Evolutionary conservation across 1,284 basidiomycete genomes (phyloP).

Genomic region (Agaricales sp.): DNA sequence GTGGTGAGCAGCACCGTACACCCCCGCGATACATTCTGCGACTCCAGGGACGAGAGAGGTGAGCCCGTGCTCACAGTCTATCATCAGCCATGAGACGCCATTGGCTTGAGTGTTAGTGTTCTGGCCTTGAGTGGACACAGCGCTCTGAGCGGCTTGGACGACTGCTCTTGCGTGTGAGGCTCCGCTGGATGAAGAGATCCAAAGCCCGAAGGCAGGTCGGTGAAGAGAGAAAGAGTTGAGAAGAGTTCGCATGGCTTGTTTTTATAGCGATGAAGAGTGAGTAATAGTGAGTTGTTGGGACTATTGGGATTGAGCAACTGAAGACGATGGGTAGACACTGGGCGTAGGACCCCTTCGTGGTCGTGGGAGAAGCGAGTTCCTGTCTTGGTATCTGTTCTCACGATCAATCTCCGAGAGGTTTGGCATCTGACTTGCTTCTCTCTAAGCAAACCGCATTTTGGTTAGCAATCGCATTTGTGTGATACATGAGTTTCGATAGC

Average conservation of each 20-base stretch:
- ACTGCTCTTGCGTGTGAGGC: constrained; percentile 43
- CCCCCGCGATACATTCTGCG: constrained; percentile 41
- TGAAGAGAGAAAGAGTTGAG: constrained; percentile 35
- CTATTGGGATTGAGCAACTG: too few relatives aligned
- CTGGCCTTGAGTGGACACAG: background rate
- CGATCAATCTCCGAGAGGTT: too few relatives aligned
- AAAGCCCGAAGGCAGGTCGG: constrained; percentile 60
- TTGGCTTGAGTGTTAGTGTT: background rate
- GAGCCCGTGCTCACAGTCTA: constrained; percentile 61
- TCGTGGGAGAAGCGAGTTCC: too few relatives aligned
- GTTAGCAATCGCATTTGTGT: too few relatives aligned
- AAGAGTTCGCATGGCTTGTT: constrained; percentile 21
- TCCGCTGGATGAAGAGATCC: constrained; percentile 49
- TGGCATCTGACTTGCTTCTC: too few relatives aligned
- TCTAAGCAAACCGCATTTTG: too few relatives aligned
- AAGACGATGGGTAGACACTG: too few relatives aligned
- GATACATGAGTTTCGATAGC: too few relatives aligned
- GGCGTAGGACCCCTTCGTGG: too few relatives aligned
- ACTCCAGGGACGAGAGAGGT: constrained; percentile 42
- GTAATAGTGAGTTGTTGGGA: too few relatives aligned
- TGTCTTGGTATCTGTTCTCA: too few relatives aligned
- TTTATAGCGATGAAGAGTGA: too few relatives aligned
- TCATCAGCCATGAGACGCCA: constrained; percentile 37
- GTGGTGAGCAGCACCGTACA: constrained; percentile 24
- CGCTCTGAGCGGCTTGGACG: constrained; percentile 29